Percentiles rank a stretch among this genome's conserved stretches.
These are phyloP conservation scores for Phlebopus sp. DNA, from an alignment of 1,284 basidiomycete genomes.

Conservation along the genomic window DNA sequence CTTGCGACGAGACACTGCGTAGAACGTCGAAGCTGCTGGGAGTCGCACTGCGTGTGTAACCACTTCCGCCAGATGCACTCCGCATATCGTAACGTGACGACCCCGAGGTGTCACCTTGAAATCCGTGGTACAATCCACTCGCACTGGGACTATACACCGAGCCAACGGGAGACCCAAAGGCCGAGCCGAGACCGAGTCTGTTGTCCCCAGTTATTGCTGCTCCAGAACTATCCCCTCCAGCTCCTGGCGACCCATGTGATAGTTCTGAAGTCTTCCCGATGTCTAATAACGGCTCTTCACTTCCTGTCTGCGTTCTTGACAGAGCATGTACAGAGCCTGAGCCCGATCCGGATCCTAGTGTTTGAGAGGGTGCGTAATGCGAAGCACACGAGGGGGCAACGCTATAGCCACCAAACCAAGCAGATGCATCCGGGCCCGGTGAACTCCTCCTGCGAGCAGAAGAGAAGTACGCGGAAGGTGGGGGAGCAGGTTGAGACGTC, in stretches of 20 bases:
- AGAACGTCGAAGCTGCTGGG: conserved; percentile 27
- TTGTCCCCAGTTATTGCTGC: conserved; percentile 8
- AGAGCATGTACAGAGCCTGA: conserved; percentile 28
- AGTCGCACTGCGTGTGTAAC: conserved; percentile 23
- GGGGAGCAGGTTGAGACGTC: conserved; percentile 18
- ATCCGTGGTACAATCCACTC: conserved; percentile 1
- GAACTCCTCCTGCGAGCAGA: conserved; percentile 21
- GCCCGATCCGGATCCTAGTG: conserved; percentile 25
- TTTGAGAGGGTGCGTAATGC: conserved; percentile 28
- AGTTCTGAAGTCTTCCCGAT: conserved; percentile 18
- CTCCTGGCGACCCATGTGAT: conserved; percentile 1
- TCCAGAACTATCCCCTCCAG: conserved; percentile 11
- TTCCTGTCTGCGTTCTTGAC: conserved; percentile 27
- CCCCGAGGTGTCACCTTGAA: conserved; percentile 19
- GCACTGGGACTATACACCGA: conserved; percentile 21
- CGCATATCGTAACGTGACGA: conserved; percentile 15
- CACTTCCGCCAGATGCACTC: conserved; percentile 23
- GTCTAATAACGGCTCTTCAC: conserved; percentile 29
- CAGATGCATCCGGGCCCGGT: conserved; percentile 24
- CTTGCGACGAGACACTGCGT: conserved; percentile 31
- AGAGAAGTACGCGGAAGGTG: conserved; percentile 27
- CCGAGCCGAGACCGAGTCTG: conserved; percentile 23
- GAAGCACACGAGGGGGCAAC: conserved; percentile 27
- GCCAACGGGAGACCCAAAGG: conserved; percentile 25
- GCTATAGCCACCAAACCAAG: conserved; percentile 27